phyloP scores from a whole-genome alignment of 345 rosid genomes.

The Bruguiera gymnorhiza region DNA sequence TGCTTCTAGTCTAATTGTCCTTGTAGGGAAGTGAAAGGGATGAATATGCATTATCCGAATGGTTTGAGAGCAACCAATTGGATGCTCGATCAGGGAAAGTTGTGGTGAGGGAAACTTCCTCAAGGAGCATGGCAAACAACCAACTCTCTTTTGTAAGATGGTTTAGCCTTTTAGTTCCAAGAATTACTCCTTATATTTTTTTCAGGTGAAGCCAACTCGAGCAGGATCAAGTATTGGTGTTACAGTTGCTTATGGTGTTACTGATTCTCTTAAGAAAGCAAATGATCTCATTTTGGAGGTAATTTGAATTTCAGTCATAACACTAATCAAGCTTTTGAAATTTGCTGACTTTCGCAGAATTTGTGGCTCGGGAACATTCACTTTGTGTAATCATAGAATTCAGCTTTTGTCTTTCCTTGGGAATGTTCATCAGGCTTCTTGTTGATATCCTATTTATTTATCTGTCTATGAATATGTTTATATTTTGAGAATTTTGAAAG shows the following conservation, averaged over 20 bases:
- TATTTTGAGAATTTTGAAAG: no score
- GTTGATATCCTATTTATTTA: no score
- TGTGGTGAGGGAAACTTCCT: constrained; percentile 55
- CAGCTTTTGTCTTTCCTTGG: no score
- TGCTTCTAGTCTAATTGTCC: constrained; percentile 15
- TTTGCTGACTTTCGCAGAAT: background rate
- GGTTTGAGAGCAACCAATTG: constrained; percentile 71
- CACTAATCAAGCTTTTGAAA: background rate
- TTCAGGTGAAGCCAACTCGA: constrained; percentile 84
- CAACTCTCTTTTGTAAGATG: constrained; percentile 5
- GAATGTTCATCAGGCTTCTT: no score
- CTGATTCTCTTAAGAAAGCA: constrained; percentile 74
- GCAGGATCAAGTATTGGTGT: constrained; percentile 99
- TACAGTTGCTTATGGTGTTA: constrained; percentile 79
- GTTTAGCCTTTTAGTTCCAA: constrained; percentile 16
- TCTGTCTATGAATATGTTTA: no score
- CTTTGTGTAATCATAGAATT: no score
- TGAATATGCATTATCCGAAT: constrained; percentile 48
- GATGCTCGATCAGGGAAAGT: constrained; percentile 71
- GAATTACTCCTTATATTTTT: constrained; percentile 5
- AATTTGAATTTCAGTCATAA: constrained; percentile 9
- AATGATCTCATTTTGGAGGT: constrained; percentile 68
- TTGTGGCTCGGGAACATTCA: background rate
- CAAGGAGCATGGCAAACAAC: background rate
- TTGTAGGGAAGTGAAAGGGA: constrained; percentile 52